Base-by-base conservation (phyloP, 345 rosid species). In the Euclidium syriacum region DNA sequence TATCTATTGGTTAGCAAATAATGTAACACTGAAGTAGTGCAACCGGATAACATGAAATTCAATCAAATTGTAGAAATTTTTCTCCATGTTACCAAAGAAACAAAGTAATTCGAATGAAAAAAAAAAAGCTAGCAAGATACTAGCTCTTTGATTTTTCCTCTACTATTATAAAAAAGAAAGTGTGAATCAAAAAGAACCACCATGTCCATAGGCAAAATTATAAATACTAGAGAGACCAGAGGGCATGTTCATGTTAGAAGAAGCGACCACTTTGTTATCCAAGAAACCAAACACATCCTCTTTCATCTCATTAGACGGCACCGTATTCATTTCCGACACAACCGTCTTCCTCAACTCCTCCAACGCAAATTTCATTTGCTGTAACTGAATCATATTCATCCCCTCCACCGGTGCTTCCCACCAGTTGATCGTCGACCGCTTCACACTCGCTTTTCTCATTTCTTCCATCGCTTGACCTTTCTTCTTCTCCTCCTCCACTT, bases 371-470 rank as follows among this genome's bases (percentile, higher is more conserved):
- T 58, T 68, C 66, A 68, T 58, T 41, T 68, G 66, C 1, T 59
- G 52, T 67, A 67, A 38, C 11, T 67, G 58, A 67, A 16, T 4
- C 20, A 49, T 26, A 40, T 30, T 50, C 73, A 68, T 58, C n/a
- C 50, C 60, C 4, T 58, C 66, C n/a, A 68, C 52, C 1, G 73
- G 60, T 2, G 24, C 22, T 30, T 68, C 60, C 73, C 73, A 68
- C 65, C 73, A 58, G 16, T 68, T 50, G 18, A 3, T 42, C 15
- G n/a, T n/a, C 5, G 47, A 34, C 19, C 38, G 8, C 9, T 11
- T 47, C 5, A 2, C 36, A 5, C 20, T 67, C 1, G 11, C 6
- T 68, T 50, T 68, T 42, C 32, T 40, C 52, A 58, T 58, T 10
- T 68, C 73, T 10, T 36, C 39, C 39, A 41, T 51, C 1, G 61